These are phyloP conservation scores for Amniculicola lignicola DNA, from an alignment of 495 filamentous ascomycete genomes.

Conservation along the genomic window DNA sequence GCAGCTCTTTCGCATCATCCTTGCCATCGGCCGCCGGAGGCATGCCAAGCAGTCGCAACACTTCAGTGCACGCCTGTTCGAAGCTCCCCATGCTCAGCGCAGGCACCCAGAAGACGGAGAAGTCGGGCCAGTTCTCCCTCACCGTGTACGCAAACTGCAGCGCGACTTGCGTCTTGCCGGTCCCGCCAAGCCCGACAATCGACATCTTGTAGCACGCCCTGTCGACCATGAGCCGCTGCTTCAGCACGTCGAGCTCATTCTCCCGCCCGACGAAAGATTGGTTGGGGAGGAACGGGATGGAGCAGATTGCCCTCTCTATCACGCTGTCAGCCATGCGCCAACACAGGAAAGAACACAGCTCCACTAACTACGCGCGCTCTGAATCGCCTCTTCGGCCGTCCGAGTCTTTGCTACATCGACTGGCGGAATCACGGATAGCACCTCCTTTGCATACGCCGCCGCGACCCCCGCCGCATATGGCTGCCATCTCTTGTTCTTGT, in stretches of 20 bases:
- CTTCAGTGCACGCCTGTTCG: constrained; percentile 23
- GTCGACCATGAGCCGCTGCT: constrained; percentile 21
- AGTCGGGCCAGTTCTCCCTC: constrained; percentile 20
- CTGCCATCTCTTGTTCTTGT: constrained; percentile 35
- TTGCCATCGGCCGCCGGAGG: constrained; percentile 3
- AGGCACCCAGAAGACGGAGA: constrained; percentile 33
- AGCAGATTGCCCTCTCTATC: constrained; percentile 13
- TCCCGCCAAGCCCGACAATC: constrained; percentile 23
- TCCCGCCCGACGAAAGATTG: constrained; percentile 18
- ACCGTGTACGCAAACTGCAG: constrained; percentile 32
- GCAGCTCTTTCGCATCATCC: constrained; percentile 22
- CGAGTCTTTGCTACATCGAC: constrained; percentile 8
- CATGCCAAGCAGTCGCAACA: constrained; percentile 11
- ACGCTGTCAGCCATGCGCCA: neutral
- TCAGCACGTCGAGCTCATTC: constrained; percentile 17
- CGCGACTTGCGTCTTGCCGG: constrained; percentile 32
- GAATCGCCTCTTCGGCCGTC: constrained; percentile 11
- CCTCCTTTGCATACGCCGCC: constrained; percentile 16
- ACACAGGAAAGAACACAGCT: constrained; percentile 6
- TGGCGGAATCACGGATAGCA: constrained; percentile 16
- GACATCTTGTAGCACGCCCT: constrained; percentile 25
- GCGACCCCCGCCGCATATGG: constrained; percentile 26
- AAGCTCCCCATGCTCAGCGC: constrained; percentile 31
- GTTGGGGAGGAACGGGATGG: constrained; percentile 22
- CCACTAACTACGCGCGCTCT: constrained; percentile 15